Evolutionary conservation across 495 filamentous ascomycete species (phyloP), one percentile per base, ranked within the genome.

Genomic region (Glarea lozoyensis): DNA sequence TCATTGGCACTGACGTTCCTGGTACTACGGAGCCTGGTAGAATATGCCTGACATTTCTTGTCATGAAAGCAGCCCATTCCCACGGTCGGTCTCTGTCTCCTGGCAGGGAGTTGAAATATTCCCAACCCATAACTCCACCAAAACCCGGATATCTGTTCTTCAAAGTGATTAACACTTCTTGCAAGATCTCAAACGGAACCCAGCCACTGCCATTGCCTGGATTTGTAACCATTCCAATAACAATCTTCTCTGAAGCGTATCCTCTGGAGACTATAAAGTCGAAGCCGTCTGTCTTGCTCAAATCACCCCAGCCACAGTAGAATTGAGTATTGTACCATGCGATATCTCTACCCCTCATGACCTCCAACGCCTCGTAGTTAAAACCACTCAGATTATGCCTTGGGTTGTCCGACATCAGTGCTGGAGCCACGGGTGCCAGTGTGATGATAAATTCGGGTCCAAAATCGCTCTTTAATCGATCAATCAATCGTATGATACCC

Each of bases 41-140:
- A 3, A 29, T 35, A 25, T 42, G 37, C 23, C 46, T 49, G 2
- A 53, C 15, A 40, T 33, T 41, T 30, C 22, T 49, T 17, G 49
- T 58, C 68, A 78, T 75, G 35, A 62, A 55, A 6, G 65, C 58
- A 1, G 72, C 73, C 76, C 76, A 80, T 43, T 71, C 62, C 72
- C 73, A 80, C 0, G 76, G 75, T 20, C 63, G 59, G 19, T 58
- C 61, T 13, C 52, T 56, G 18, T 58, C 68, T 12, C 70, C 70
- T 1, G 72, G 73, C 35, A 54, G 25, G 12, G 38, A 43, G 38
- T 88, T 88, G 56, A 82, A 90, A 51, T 86, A 93, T 57, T 90
- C 86, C 86, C 86, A 93, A 2, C 86, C 85, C 78, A 84, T 84
- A 0, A 89, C 76, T 1, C 86, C 85, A 6, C 86, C 86, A 57